phyloP scores from a whole-genome alignment of 1,284 basidiomycete genomes.

The Wallemia hederae region DNA sequence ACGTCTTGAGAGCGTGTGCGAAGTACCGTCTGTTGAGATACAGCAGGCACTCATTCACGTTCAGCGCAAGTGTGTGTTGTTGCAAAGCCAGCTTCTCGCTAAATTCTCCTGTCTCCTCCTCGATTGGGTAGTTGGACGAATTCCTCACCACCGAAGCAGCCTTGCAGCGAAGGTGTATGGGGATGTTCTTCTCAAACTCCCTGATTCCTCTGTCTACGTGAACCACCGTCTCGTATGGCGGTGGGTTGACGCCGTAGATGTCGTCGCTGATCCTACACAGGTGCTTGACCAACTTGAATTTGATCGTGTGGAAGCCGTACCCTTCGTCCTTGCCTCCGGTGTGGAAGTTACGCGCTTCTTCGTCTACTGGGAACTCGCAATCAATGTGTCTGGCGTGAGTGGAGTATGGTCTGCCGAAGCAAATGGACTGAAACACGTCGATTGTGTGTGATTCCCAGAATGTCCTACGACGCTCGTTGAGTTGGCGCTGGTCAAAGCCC shows the following conservation, averaged over 20 bases:
- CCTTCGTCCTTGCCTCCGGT: neutral
- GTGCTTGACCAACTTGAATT: constrained; percentile 7
- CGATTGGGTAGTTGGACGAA: neutral
- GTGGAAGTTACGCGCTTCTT: neutral
- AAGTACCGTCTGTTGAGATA: constrained; percentile 27
- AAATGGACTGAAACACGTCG: constrained; percentile 12
- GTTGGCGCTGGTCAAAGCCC: constrained; percentile 11
- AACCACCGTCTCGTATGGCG: neutral
- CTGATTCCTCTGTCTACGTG: neutral
- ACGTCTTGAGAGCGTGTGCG: constrained; percentile 21
- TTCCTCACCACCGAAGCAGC: neutral
- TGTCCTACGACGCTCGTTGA: constrained; percentile 11
- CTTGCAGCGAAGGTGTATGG: neutral
- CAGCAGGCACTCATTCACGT: constrained; percentile 15
- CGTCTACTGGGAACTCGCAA: constrained; percentile 5
- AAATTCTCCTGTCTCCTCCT: neutral
- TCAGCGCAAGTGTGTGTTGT: constrained; percentile 7
- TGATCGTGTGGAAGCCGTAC: constrained; percentile 7
- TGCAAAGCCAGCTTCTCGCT: neutral
- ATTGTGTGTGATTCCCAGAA: constrained; percentile 12
- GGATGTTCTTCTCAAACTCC: neutral
- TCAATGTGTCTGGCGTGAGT: constrained; percentile 2
- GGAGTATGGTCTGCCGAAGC: constrained; percentile 9
- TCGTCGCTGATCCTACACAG: constrained; percentile 2
- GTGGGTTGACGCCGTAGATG: neutral